Evolutionary conservation across 2,329 filamentous ascomycete genomes (phyloP).

Genomic region (Phialophora expanda): DNA sequence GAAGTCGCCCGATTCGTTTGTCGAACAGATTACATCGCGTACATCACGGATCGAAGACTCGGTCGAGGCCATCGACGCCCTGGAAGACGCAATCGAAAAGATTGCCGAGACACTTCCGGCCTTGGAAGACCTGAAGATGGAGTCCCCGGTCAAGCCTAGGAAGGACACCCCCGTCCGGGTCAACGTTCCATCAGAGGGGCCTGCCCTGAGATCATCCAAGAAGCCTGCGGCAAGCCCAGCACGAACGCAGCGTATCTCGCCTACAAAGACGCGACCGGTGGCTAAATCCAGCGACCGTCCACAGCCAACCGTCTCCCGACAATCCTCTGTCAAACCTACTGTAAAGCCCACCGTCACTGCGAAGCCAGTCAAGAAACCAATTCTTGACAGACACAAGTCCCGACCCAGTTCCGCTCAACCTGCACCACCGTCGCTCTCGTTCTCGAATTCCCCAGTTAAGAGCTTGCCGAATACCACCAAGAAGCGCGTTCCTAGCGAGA

Average conservation of each 20-base stretch:
- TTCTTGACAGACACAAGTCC: conserved; percentile 23
- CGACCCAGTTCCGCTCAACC: conserved; percentile 23
- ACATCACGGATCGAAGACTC: conserved; percentile 50
- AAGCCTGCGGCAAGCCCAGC: conserved; percentile 29
- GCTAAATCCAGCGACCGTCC: conserved; percentile 6
- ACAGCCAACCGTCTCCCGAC: conserved; percentile 16
- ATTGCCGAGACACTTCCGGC: conserved; percentile 49
- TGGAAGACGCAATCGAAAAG: conserved; percentile 59
- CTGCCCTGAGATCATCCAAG: conserved; percentile 5
- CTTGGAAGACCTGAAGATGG: conserved; percentile 33
- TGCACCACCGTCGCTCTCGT: conserved; percentile 29
- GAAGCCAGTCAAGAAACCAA: conserved; percentile 32
- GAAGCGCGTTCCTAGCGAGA: conserved; percentile 48
- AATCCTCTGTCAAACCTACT: conserved; percentile 25
- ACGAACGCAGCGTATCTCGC: conserved; percentile 40
- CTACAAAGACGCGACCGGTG: conserved; percentile 30
- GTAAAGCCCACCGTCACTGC: conserved; percentile 22
- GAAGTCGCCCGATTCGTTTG: conserved; percentile 31
- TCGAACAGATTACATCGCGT: conserved; percentile 34
- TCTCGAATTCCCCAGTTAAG: conserved; percentile 38
- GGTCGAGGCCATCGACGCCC: conserved; percentile 57
- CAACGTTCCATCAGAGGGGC: neutral
- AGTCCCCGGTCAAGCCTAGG: conserved; percentile 33
- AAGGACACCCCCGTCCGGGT: conserved; percentile 23
- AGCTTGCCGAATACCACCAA: conserved; percentile 44